Conservation (phyloP, 1,284 basidiomycete genomes). For the Sporisorium scitamineum region DNA sequence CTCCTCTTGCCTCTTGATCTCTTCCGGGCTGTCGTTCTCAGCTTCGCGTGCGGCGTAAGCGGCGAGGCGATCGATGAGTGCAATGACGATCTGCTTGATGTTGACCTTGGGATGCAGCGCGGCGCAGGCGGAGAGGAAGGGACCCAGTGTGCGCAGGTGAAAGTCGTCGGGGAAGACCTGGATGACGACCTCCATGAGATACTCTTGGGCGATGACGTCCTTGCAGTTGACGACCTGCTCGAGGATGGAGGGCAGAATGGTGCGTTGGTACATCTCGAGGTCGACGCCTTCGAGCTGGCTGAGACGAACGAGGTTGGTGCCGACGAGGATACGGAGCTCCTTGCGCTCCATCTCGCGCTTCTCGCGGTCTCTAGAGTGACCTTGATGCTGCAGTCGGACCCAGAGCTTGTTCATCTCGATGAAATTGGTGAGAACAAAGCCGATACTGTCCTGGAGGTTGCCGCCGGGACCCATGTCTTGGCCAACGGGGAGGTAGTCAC, state of each 20-base stretch:
- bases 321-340: slow-evolving; percentile 68
- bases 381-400: slow-evolving; percentile 69
- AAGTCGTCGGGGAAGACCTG: slow-evolving; percentile 70
- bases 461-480: slow-evolving; percentile 62
- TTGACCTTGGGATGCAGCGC: slow-evolving; percentile 68
- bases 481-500: slow-evolving; percentile 68
- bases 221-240: slow-evolving; percentile 69
- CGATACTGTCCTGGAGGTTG: slow-evolving; percentile 66
- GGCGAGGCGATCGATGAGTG: slow-evolving; percentile 67
- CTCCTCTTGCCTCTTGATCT: slow-evolving; percentile 65
- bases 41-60: slow-evolving; percentile 67
- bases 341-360: slow-evolving; percentile 67
- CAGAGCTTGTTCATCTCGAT: slow-evolving; percentile 70
- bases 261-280: slow-evolving; percentile 64
- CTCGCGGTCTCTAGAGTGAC: slow-evolving; percentile 67
- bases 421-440: slow-evolving; percentile 68
- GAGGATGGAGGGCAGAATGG: slow-evolving; percentile 65
- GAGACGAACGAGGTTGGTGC: slow-evolving; percentile 69
- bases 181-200: slow-evolving; percentile 69
- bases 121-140: slow-evolving; percentile 67
- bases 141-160: slow-evolving; percentile 65
- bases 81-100: slow-evolving; percentile 69
- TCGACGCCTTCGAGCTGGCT: slow-evolving; percentile 68
- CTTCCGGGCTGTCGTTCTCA: slow-evolving; percentile 66
- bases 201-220: slow-evolving; percentile 69